Evolutionary conservation across 2,329 filamentous ascomycete species (phyloP), one percentile per base, ranked within the genome.

Genomic region (Hypocreales sp.): DNA sequence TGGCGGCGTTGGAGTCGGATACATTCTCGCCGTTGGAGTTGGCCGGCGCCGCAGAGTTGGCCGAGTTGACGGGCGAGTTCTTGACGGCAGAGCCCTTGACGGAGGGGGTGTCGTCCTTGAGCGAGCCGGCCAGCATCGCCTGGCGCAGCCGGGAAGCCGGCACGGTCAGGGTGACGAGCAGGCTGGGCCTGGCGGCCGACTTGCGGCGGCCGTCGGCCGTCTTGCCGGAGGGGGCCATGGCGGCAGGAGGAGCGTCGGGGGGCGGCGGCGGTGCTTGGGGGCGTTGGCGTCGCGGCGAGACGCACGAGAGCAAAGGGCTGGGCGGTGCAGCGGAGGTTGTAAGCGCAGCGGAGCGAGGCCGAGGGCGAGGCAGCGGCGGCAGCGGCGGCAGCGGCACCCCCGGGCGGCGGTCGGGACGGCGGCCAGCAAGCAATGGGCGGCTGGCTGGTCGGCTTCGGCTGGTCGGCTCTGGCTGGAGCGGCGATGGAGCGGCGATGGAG

Each of bases 1-100:
- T 77, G 22, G 65, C 64, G 13, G 67, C 61, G 37, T 61, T 68
- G 15, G 72, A 74, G 40, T 72, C 67, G 35, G 65, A 63, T 31
- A 61, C 64, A 47, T 63, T 66, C 35, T 73, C 70, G 30, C 57
- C 60, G 39, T 60, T 64, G 17, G 61, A 58, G 34, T 53, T 51
- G 30, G 52, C 40, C 22, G 54, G 46, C 30, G 50, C 46, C 27
- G 53, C 46, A 24, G 53, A 44, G 8, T 54, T 48, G 24, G 52
- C 48, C 19, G 60, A 55, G 26, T 53, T 44, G 14, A 55, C 55
- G 3, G 64, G 58, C 20, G 67, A 67, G 24, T 51, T 51, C 36
- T 60, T 53, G 28, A 39, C 40, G 26, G 46, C 40, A 16, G 46
- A 33, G 15, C 39, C 37, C 30, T 49, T 46, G 31, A 43, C 31